Evolutionary conservation across 2,329 filamentous ascomycete species (phyloP).

Genomic region (Anisogramma anomala): DNA sequence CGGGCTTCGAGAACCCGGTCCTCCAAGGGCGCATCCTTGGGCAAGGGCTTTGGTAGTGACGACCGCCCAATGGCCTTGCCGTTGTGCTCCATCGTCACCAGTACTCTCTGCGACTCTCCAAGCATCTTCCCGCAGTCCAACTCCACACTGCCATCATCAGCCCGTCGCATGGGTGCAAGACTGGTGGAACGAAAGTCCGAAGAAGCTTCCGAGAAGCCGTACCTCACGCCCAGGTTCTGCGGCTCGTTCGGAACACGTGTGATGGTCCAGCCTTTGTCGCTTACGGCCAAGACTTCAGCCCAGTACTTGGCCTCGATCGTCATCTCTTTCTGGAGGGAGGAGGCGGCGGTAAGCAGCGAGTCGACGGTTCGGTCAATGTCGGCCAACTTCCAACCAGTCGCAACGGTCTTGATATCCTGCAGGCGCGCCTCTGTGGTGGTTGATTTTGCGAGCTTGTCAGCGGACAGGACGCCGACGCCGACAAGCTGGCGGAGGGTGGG

Average conservation of each 20-base stretch:
- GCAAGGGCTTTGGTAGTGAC: slow-evolving; percentile 37
- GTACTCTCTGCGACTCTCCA: slow-evolving; percentile 46
- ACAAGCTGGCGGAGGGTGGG: slow-evolving; percentile 57
- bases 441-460: slow-evolving; percentile 52
- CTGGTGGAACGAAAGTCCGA: slow-evolving; percentile 55
- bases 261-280: slow-evolving; percentile 75
- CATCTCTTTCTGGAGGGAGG: slow-evolving; percentile 65
- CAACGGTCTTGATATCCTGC: slow-evolving; percentile 45
- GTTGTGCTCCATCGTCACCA: slow-evolving; percentile 52
- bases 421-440: slow-evolving; percentile 43
- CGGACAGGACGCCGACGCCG: slow-evolving; percentile 63
- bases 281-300: slow-evolving; percentile 72
- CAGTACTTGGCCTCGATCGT: slow-evolving; percentile 76
- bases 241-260: slow-evolving; percentile 63
- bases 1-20: slow-evolving; percentile 61
- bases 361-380: slow-evolving; percentile 65
- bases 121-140: slow-evolving; percentile 53
- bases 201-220: slow-evolving; percentile 65
- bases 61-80: slow-evolving; percentile 48
- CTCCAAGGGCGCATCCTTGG: slow-evolving; percentile 50
- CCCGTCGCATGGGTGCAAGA: slow-evolving; percentile 67
- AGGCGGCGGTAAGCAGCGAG: slow-evolving; percentile 59
- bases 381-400: slow-evolving; percentile 65
- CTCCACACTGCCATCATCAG: slow-evolving; percentile 60
- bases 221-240: slow-evolving; percentile 71